phyloP scores from a whole-genome alignment of 495 filamentous ascomycete genomes.

The Acidomyces sp. region DNA sequence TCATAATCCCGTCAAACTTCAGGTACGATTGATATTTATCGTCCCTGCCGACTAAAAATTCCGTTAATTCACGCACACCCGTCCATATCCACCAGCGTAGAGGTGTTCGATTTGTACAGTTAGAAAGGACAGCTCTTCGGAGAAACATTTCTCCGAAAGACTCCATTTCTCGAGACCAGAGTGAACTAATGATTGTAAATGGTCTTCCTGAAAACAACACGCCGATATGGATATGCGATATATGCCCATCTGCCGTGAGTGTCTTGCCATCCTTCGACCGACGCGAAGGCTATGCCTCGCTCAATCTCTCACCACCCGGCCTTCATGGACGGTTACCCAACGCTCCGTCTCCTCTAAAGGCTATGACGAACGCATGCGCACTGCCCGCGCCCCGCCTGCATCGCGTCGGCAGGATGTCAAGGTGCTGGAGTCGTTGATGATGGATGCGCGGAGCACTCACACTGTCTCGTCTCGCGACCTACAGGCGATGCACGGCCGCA shows the following conservation, averaged over 20 bases:
- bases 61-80: no score
- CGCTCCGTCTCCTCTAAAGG: constrained; percentile 4
- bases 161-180: no score
- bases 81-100: no score
- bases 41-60: no score
- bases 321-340: background rate
- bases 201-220: no score
- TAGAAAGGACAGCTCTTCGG: no score
- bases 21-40: no score
- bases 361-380: constrained; percentile 7
- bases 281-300: background rate
- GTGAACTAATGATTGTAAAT: no score
- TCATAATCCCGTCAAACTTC: no score
- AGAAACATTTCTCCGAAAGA: no score
- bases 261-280: constrained; percentile 3
- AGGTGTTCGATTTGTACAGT: no score
- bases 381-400: background rate
- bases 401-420: background rate
- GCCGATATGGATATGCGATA: constrained; percentile 11
- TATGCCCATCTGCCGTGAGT: constrained; percentile 6
- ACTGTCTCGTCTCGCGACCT: constrained; percentile 10
- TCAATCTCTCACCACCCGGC: background rate
- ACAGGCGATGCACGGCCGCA: constrained; percentile 13
- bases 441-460: constrained; percentile 4
- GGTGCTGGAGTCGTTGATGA: constrained; percentile 8